Percentiles rank a stretch among this genome's conserved stretches.
These are phyloP conservation scores for Zoysia pacifica DNA, from an alignment of 176 grass and related monocot species.

Conservation along the genomic window DNA sequence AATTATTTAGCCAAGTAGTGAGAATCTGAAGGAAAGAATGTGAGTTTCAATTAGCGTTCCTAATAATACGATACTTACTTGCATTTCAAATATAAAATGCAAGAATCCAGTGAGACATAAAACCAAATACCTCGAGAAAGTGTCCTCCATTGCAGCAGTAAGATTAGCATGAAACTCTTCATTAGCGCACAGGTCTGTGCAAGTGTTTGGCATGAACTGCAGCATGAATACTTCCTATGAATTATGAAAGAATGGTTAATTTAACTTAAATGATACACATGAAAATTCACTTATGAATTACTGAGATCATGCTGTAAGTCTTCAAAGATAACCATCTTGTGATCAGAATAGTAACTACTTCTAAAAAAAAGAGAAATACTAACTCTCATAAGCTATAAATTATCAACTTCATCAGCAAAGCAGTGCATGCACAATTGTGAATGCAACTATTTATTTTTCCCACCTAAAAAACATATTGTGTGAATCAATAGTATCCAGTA, in stretches of 20 bases:
- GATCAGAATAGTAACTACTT: constrained; percentile 2
- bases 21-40: too few relatives aligned
- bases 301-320: not conserved
- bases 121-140: too few relatives aligned
- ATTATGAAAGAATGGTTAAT: constrained; percentile 17
- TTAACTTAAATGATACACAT: constrained; percentile 4
- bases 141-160: too few relatives aligned
- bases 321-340: not conserved
- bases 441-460: not conserved
- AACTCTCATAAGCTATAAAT: not conserved
- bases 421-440: not conserved
- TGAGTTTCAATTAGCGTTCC: too few relatives aligned
- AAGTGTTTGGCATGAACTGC: not conserved
- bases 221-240: not conserved
- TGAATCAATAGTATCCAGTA: not conserved
- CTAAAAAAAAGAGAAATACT: not conserved
- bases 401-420: not conserved
- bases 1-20: too few relatives aligned
- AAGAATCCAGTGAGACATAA: too few relatives aligned
- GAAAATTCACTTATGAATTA: not conserved
- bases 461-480: not conserved
- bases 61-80: too few relatives aligned
- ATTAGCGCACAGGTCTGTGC: too few relatives aligned
- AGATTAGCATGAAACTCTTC: too few relatives aligned
- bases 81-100: too few relatives aligned